Percentiles rank a stretch among this genome's conserved stretches.
These are phyloP conservation scores for Anisodus tanguticus DNA, from an alignment of 257 asterid genomes.

Conservation along the genomic window DNA sequence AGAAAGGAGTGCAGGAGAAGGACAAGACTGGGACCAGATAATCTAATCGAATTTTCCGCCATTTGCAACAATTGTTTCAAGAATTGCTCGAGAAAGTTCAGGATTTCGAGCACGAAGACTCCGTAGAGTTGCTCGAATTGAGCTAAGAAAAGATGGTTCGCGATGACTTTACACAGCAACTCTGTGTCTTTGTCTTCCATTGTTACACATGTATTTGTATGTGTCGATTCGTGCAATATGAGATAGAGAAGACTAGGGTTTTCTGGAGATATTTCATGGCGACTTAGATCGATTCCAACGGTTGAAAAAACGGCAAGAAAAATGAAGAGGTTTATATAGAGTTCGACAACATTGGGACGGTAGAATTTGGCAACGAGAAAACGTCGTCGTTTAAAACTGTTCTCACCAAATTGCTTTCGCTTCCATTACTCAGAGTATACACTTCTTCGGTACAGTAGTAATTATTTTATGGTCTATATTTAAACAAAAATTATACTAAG, in stretches of 20 bases:
- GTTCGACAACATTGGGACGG: constrained; percentile 22
- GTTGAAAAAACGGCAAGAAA: constrained; percentile 28
- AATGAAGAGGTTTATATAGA: constrained; percentile 29
- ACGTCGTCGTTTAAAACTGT: background rate
- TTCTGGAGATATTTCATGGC: constrained; percentile 17
- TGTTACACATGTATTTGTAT: background rate
- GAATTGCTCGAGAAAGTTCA: constrained; percentile 69
- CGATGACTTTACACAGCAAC: constrained; percentile 64
- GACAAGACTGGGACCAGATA: constrained; percentile 77
- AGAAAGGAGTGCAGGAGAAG: constrained; percentile 76
- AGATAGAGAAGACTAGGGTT: background rate
- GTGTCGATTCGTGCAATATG: too few species aligned
- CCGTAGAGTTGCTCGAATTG: constrained; percentile 85
- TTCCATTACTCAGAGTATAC: too few species aligned
- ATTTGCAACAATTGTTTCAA: constrained; percentile 66
- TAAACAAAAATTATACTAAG: too few species aligned
- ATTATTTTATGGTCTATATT: too few species aligned
- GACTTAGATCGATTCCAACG: constrained; percentile 18
- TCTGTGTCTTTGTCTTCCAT: constrained; percentile 73
- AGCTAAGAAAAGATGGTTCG: constrained; percentile 80
- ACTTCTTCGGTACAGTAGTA: too few species aligned
- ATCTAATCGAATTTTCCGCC: constrained; percentile 81
- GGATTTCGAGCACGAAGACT: constrained; percentile 82
- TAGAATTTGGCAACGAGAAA: background rate
- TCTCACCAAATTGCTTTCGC: too few species aligned